Conservation (phyloP, 306 rosid genomes). For the Rosa persica region DNA sequence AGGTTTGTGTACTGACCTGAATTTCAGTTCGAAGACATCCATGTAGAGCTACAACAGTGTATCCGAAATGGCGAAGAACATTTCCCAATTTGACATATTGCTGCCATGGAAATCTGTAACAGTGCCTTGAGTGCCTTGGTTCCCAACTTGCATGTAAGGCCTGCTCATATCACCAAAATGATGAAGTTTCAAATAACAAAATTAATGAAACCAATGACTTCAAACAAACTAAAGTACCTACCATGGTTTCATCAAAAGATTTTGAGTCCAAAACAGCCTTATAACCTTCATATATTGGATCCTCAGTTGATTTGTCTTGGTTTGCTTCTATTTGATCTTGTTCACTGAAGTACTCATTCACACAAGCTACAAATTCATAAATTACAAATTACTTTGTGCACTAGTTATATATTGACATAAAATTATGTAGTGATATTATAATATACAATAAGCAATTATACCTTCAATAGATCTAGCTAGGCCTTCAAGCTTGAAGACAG, state of each 20-base stretch:
- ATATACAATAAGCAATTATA: slow-evolving; percentile 1
- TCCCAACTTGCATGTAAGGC: slow-evolving; percentile 97
- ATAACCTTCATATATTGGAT: slow-evolving; percentile 71
- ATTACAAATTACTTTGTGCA: background rate
- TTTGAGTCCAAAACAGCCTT: slow-evolving; percentile 93
- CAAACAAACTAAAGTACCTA: slow-evolving; percentile 17
- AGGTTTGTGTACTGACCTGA: slow-evolving; percentile 48
- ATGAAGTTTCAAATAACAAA: background rate
- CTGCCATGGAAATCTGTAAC: slow-evolving; percentile 82
- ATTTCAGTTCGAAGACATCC: slow-evolving; percentile 88
- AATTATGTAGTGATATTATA: background rate
- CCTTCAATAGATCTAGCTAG: slow-evolving; percentile 91
- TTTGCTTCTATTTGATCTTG: slow-evolving; percentile 41
- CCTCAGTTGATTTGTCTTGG: slow-evolving; percentile 37
- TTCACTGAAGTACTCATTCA: slow-evolving; percentile 67
- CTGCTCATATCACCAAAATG: slow-evolving; percentile 36
- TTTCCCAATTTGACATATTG: slow-evolving; percentile 85
- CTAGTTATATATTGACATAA: background rate
- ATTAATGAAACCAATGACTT: slow-evolving; percentile 12
- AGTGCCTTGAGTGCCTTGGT: slow-evolving; percentile 87
- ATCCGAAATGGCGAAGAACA: slow-evolving; percentile 92
- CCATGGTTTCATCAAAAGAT: slow-evolving; percentile 82
- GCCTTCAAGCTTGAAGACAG: slow-evolving; percentile 80
- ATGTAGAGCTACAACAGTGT: slow-evolving; percentile 87
- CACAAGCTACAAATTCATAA: slow-evolving; percentile 62